Evolutionary conservation across 1,284 basidiomycete species (phyloP), one percentile per base, ranked within the genome.

Genomic region (Malassezia arunalokei): DNA sequence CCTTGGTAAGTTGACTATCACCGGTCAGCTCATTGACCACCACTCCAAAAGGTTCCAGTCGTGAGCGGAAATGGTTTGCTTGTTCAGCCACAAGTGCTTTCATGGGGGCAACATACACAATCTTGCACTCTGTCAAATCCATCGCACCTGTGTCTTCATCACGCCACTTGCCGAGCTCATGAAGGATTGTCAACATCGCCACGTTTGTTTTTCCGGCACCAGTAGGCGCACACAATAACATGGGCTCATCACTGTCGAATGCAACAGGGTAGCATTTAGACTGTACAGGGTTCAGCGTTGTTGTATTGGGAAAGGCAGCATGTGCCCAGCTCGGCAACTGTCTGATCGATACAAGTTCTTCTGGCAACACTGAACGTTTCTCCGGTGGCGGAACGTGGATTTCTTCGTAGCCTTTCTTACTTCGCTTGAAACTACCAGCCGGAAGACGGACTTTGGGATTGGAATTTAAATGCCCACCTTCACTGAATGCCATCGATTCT

Each of bases 161-260:
- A 15, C 70, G 62, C 63, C 63, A 68, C 47, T 72, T 71, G 43
- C 62, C 59, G 6, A 72, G 47, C 55, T 72, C 70, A 51, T 61
- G 58, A 40, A 72, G 60, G 27, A 72, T 69, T 46, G 70, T 69
- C 11, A 98, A 79, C 82, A 98, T 89, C 11, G 94, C 94, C 28
- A 96, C 94, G 66, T 99, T 99, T 30, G 94, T 99, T 89, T 99
- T 99, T 63, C 94, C 94, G 5, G 94, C 94, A 75, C 94, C 94
- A 0, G 94, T 98, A 2, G 94, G 94, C 0, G 94, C 94, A 77
- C 94, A 98, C 37, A 98, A 82, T 29, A 99, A 78, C 63, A 98
- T 81, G 0, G 92, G 91, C 63, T 98, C 91, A 64, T 95, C 90
- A 20, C 63, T 62, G 4, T 88, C 88, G 72, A 95, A 96, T 0